Base-by-base conservation (phyloP, 2,329 filamentous ascomycete species). In the Stagonosporopsis vannaccii region DNA sequence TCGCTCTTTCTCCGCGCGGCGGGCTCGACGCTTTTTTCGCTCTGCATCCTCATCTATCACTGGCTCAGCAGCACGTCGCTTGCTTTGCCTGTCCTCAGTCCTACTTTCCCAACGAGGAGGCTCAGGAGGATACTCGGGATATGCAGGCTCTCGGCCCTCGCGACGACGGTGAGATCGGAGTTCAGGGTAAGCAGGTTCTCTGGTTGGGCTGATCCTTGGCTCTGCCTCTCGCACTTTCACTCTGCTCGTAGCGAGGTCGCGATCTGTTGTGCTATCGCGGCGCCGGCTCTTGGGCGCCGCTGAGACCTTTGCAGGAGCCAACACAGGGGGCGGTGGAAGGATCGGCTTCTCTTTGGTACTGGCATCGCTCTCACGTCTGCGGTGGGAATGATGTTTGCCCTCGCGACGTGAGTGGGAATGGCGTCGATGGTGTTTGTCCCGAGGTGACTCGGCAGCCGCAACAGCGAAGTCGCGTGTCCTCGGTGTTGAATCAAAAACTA, bases 181-280 rank as follows among this genome's bases (percentile, higher is more conserved):
- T 19, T 72, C 70, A 3, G 66, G 64, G 37, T 71, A 68, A 9
- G 62, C 54, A 17, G 61, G 61, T 42, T 75, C 72, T 44, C 64
- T 69, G 37, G 67, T 67, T 33, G 42, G 53, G 19, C 49, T 52
- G 5, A 65, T 65, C 45, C 66, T 43, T 6, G 25, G 23, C 26
- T 58, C 49, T 23, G n/a, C 33, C 22, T 58, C 71, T 68, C 39
- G 61, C 63, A 42, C 68, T 68, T 19, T 62, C 51, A 20, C 59
- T 46, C 37, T 64, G 67, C n/a, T 69, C 62, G 2, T 48, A 43
- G 35, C 6, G 12, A 47, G 22, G 20, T 75, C 73, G 19, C 66
- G 65, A 13, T 73, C 71, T 3, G 71, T 71, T 32, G 72, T 69
- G 48, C 71, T 74, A 46, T 75, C 72, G 9, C 67, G 66, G 25